Percentiles rank a stretch among this genome's conserved stretches.
Evolutionary conservation across 768 basidiomycete genomes (phyloP).

Genomic region (Paxillus rubicundulus): DNA sequence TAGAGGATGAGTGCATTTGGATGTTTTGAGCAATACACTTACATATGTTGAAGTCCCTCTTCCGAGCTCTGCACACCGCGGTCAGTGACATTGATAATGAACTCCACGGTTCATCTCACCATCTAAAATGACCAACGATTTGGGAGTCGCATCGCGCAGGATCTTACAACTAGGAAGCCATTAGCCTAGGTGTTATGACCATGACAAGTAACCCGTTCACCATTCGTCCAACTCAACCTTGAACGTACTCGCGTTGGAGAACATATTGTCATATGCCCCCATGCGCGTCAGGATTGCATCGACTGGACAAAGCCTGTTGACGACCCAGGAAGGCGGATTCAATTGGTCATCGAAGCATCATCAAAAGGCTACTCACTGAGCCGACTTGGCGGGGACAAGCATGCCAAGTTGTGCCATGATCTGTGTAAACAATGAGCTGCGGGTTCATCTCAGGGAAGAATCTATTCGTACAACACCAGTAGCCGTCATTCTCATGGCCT

Average conservation of each 20-base stretch:
- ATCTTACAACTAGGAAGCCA: constrained; percentile 75
- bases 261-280: constrained; percentile 99
- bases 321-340: constrained; percentile 2
- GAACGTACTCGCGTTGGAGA: constrained; percentile 92
- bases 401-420: constrained; percentile 96
- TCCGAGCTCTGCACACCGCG: constrained; percentile 68
- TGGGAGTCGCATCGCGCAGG: constrained; percentile 88
- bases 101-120: constrained; percentile 46
- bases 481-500: constrained; percentile 95
- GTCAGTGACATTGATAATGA: constrained; percentile 9
- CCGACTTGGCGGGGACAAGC: constrained; percentile 83
- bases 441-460: background rate
- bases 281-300: constrained; percentile 94
- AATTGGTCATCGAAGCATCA: background rate
- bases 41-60: constrained; percentile 95
- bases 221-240: constrained; percentile 99
- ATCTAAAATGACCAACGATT: constrained; percentile 91
- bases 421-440: constrained; percentile 30
- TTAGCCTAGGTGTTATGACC: background rate
- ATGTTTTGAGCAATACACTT: constrained; percentile 22
- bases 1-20: constrained; percentile 11
- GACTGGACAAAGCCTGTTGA: constrained; percentile 72
- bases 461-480: constrained; percentile 67
- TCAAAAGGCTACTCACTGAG: constrained; percentile 52
- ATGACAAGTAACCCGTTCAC: constrained; percentile 36